These are phyloP conservation scores for Extremus antarcticus DNA, from an alignment of 495 filamentous ascomycete genomes.

Conservation along the genomic window DNA sequence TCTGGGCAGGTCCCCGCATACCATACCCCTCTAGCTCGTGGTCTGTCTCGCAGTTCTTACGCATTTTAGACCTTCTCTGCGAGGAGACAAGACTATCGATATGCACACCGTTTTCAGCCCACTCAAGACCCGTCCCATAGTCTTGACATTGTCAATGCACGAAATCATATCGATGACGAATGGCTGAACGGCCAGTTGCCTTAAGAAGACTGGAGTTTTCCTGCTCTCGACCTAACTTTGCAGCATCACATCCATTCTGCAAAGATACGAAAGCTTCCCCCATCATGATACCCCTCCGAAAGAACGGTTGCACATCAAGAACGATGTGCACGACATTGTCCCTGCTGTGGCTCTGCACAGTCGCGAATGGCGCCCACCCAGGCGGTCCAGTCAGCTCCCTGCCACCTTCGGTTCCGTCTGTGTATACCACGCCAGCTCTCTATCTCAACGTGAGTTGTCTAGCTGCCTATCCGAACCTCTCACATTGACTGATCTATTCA, in stretches of 20 bases:
- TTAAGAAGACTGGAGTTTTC: too few relatives aligned
- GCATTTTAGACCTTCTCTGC: too few relatives aligned
- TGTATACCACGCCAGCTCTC: conserved; percentile 9
- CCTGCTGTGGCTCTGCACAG: not conserved
- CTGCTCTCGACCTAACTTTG: too few relatives aligned
- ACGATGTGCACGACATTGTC: not conserved
- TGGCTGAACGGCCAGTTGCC: too few relatives aligned
- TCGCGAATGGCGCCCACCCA: not conserved
- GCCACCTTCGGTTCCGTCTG: conserved; percentile 4
- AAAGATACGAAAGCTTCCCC: not conserved
- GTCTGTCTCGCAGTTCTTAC: too few relatives aligned
- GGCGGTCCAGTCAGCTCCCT: not conserved
- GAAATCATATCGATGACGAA: too few relatives aligned
- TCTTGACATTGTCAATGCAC: too few relatives aligned
- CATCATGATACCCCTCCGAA: not conserved
- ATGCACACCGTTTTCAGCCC: too few relatives aligned
- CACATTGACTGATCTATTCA: not conserved
- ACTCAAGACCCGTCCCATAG: too few relatives aligned
- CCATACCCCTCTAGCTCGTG: too few relatives aligned
- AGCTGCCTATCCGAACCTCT: not conserved
- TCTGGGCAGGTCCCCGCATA: too few relatives aligned
- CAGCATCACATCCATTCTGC: not conserved
- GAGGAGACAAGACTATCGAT: too few relatives aligned
- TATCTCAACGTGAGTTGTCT: conserved; percentile 10
- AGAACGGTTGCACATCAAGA: not conserved